Evolutionary conservation across 108 stramenopile genomes (phyloP).

Genomic region (Fragilariopsis cylindrus): DNA sequence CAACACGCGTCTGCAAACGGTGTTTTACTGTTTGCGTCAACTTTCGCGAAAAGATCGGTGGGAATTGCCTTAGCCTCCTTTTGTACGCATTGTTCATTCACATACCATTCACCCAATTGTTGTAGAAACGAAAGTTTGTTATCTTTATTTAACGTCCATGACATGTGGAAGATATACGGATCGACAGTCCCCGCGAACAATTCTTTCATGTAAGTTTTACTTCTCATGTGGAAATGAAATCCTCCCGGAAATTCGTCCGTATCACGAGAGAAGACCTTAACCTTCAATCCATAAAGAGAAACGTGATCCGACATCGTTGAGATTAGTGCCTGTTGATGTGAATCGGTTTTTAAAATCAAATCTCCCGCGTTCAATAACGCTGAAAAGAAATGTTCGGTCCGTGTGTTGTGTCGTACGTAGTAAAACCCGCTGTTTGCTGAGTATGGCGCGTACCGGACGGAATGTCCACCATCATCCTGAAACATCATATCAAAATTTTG

Average conservation of each 20-base stretch:
- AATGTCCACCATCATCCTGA: constrained; percentile 88
- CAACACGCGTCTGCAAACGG: constrained; percentile 48
- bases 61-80: background rate
- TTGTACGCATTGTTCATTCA: constrained; percentile 46
- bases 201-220: constrained; percentile 31
- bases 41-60: background rate
- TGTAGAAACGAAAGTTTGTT: constrained; percentile 72
- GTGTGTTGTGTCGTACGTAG: constrained; percentile 76
- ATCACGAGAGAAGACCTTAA: constrained; percentile 61
- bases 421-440: constrained; percentile 68
- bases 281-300: constrained; percentile 61
- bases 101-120: constrained; percentile 78
- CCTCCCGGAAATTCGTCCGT: constrained; percentile 49
- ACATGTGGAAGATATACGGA: constrained; percentile 35
- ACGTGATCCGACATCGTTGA: constrained; percentile 73
- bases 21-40: constrained; percentile 1
- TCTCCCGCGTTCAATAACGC: constrained; percentile 63
- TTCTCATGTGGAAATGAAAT: constrained; percentile 33
- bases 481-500: constrained; percentile 79
- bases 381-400: constrained; percentile 75
- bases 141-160: constrained; percentile 78
- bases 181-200: constrained; percentile 32
- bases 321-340: constrained; percentile 80
- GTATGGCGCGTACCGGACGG: constrained; percentile 69
- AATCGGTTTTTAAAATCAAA: constrained; percentile 55